phyloP scores from a whole-genome alignment of 805 yeast species.

The Monosporozyma yasuniensis region DNA sequence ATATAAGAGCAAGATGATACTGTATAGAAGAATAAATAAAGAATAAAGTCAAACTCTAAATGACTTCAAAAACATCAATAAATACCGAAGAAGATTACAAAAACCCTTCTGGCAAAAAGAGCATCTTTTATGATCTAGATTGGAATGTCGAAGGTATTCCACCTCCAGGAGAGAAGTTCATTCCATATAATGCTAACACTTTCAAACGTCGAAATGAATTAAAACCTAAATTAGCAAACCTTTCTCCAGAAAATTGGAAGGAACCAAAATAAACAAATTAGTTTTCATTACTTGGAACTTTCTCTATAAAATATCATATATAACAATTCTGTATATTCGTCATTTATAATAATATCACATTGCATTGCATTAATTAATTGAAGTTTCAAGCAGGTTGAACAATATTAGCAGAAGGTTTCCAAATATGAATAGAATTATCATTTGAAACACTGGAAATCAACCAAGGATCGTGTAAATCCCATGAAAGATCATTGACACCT shows the following conservation, averaged over 20 bases:
- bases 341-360: neutral
- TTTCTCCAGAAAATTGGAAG: neutral
- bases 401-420: conserved; percentile 52
- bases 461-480: conserved; percentile 70
- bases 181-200: conserved; percentile 24
- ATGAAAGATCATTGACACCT: conserved; percentile 75
- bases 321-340: neutral
- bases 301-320: neutral
- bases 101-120: conserved; percentile 36
- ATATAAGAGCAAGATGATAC: no score
- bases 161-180: conserved; percentile 30
- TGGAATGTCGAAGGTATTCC: conserved; percentile 54
- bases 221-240: conserved; percentile 5
- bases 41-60: no score
- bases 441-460: conserved; percentile 70
- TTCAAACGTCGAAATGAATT: conserved; percentile 24
- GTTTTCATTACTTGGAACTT: neutral
- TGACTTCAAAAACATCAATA: neutral
- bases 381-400: conserved; percentile 17
- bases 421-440: conserved; percentile 80
- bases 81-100: neutral
- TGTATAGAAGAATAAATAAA: no score
- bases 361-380: neutral
- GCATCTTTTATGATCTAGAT: conserved; percentile 57
- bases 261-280: neutral